Base-by-base conservation (phyloP, 345 rosid species). In the Salix arbutifolia region DNA sequence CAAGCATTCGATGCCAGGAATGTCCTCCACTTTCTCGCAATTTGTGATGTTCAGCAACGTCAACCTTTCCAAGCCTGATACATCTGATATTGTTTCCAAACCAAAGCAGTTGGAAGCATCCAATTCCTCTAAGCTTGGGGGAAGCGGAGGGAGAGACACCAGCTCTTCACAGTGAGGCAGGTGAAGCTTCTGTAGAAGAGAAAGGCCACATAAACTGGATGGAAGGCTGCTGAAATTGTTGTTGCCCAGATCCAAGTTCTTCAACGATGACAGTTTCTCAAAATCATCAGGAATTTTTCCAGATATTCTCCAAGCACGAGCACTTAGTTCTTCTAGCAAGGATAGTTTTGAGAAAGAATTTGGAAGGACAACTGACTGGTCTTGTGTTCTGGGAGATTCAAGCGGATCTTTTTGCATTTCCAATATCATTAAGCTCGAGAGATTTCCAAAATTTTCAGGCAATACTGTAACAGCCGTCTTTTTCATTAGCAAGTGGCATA, bases 261-360 rank as follows among this genome's bases (percentile, higher is more conserved):
- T 82, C 31, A 89, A 62, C 8, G 72, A 65, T 10, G 88, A 75
- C 71, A 89, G 46, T 71, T 83, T 86, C 83, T 81, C 85, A 31
- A 89, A 86, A 73, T 85, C 88, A 74, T 89, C 85, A 33, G 89
- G 84, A 75, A 89, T 83, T 26, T 76, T 69, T 6, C 89, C 88
- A 1, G 81, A 78, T 33, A 87, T 73, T 75, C 77, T 76, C 84
- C 90, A 89, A 58, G 81, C 84, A 37, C 75, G 72, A 35, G 90
- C 89, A 76, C 87, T 84, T 50, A 89, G 69, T 35, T 85, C 84
- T 79, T 71, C 65, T 21, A 89, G 83, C 6, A 40, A 75, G 19
- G 79, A 76, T 61, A 89, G 89, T 69, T 72, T 79, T 0, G 75
- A 53, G 74, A 89, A 87, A 64, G 92, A 83, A 23, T 53, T 16